Base-by-base conservation (phyloP, 2,329 filamentous ascomycete genomes). In the Fusarium phyllophilum region DNA sequence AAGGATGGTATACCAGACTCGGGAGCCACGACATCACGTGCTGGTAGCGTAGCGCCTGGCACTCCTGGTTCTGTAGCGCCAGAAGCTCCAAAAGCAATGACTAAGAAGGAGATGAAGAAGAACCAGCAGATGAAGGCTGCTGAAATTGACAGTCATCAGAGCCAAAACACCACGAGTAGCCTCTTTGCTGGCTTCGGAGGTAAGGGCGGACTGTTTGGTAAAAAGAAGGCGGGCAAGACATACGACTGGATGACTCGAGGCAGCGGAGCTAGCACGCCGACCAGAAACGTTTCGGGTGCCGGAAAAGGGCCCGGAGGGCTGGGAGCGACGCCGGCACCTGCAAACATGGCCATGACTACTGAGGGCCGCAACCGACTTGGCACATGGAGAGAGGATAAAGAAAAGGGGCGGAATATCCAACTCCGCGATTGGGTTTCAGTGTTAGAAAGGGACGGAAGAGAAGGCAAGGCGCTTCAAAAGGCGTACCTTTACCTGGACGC, bases 71-170 rank as follows among this genome's bases (percentile, higher is more conserved):
- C 89, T 4, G 86, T 89, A 46, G 90, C 91, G 2, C 88, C 91
- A 2, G 91, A 93, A 61, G 80, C 85, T 3, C 87, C 89, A 74
- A 96, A 95, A 81, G 87, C 90, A 8, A 87, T 94, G 58, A 93
- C 92, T 9, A 98, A 98, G 86, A 98, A 98, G 84, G 95, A 97
- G 81, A 87, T 86, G 69, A 90, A 92, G 79, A 94, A 92, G 82
- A 93, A 91, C 73, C 88, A 92, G 75, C 89, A 91, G n/a, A 92
- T 94, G 68, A 94, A 93, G 76, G 89, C 92, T 29, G 93, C 91
- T 1, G 94, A 97, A 78, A 92, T 92, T 24, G 92, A 92, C 66
- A 93, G 92, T 74, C 94, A 96, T 74, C 90, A 91, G 29, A 93
- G 92, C 72, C 94, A 96, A 33, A 97, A 98, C 80, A 88, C 91